phyloP scores from a whole-genome alignment of 768 basidiomycete genomes.

The Trichaptum fuscoviolaceum region DNA sequence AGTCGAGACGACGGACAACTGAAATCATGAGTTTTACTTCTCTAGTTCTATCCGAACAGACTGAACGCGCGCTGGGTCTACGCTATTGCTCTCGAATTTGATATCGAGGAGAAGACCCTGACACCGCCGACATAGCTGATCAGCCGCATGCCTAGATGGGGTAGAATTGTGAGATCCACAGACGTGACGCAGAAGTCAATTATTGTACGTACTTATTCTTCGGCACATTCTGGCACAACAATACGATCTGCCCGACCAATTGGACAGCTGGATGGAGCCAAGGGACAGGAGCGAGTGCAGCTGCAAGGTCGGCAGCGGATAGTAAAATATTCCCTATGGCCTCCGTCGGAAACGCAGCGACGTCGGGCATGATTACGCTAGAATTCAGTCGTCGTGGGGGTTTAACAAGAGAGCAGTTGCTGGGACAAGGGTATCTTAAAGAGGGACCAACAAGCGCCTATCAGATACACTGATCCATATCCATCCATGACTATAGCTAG shows the following conservation, averaged over 20 bases:
- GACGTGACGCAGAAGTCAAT: background rate
- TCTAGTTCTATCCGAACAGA: background rate
- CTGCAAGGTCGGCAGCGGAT: background rate
- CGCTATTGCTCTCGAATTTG: background rate
- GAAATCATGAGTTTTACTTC: background rate
- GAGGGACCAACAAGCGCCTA: background rate
- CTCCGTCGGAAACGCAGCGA: background rate
- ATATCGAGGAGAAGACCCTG: background rate
- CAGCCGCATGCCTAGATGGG: background rate
- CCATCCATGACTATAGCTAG: no score
- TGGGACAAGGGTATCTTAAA: no score
- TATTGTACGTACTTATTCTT: background rate
- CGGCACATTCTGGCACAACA: slow-evolving; percentile 1
- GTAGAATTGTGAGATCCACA: background rate
- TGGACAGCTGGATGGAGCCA: background rate
- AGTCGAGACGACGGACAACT: background rate
- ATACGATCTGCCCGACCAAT: background rate
- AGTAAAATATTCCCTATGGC: background rate
- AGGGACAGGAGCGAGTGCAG: slow-evolving; percentile 3
- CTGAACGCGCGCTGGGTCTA: background rate
- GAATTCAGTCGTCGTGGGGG: background rate
- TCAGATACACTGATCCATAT: background rate
- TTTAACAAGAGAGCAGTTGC: background rate
- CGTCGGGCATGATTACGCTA: background rate
- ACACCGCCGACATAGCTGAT: background rate